Percentiles rank a stretch among this genome's conserved stretches.
These are phyloP conservation scores for Mycena vitilis DNA, from an alignment of 768 basidiomycete genomes.

Conservation along the genomic window DNA sequence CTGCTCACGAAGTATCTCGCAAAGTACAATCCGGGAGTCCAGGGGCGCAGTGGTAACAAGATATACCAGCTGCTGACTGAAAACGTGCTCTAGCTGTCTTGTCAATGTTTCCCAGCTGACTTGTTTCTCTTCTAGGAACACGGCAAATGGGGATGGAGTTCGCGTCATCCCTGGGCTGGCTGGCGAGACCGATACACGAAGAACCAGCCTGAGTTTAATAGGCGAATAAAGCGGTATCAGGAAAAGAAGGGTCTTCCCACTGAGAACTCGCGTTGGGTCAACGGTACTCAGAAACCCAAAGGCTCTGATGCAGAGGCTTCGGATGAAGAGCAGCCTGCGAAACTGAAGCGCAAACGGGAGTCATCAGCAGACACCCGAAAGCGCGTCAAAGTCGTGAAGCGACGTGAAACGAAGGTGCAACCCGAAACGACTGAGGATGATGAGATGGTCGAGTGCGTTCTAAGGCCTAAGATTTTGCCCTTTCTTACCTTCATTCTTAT, in stretches of 20 bases:
- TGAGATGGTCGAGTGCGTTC: neutral
- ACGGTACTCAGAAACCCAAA: conserved; percentile 24
- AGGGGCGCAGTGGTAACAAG: conserved; percentile 58
- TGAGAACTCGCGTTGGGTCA: conserved; percentile 25
- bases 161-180: conserved; percentile 65
- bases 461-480: neutral
- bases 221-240: conserved; percentile 54
- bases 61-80: conserved; percentile 57
- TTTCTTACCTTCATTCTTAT: no score
- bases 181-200: conserved; percentile 74
- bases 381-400: conserved; percentile 5
- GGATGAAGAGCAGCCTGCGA: conserved; percentile 3
- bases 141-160: conserved; percentile 63
- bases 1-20: conserved; percentile 62
- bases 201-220: conserved; percentile 55
- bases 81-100: conserved; percentile 54
- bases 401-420: conserved; percentile 9
- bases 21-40: conserved; percentile 51
- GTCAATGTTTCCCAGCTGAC: neutral
- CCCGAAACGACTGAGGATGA: conserved; percentile 19
- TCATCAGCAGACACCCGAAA: conserved; percentile 12
- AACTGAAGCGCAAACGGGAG: conserved; percentile 21
- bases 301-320: conserved; percentile 15
- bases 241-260: conserved; percentile 40
- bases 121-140: conserved; percentile 45